These are phyloP conservation scores for Aegilops sharonensis DNA, from an alignment of 176 grass and related monocot genomes.

Conservation along the genomic window DNA sequence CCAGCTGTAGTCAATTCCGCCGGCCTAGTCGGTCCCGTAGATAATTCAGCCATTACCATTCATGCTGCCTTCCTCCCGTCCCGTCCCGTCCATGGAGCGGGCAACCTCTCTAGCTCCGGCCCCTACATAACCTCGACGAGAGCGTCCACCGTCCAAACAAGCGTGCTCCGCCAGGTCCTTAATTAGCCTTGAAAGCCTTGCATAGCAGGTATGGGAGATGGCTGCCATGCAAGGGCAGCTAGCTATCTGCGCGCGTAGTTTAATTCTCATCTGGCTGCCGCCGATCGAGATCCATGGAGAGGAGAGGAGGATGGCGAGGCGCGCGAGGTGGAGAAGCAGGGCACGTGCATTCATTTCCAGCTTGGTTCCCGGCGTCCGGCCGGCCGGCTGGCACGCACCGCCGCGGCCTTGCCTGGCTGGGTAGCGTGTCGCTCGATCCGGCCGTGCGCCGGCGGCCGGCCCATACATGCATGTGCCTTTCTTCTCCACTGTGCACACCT, in stretches of 20 bases:
- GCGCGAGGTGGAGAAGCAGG: slow-evolving; percentile 68
- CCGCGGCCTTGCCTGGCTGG: neutral
- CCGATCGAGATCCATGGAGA: neutral
- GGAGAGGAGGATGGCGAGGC: slow-evolving; percentile 35
- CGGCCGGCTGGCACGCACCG: neutral
- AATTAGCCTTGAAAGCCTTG: neutral
- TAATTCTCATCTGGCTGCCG: neutral
- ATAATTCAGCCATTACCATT: neutral
- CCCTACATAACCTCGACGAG: neutral
- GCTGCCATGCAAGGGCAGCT: neutral
- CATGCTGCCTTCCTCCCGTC: neutral
- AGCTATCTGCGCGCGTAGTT: neutral
- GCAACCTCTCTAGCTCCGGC: neutral
- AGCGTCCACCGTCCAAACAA: neutral
- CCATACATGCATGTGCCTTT: slow-evolving; percentile 46
- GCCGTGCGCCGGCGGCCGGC: neutral
- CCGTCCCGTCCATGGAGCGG: neutral
- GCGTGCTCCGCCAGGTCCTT: neutral
- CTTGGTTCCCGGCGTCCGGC: neutral
- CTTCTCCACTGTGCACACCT: slow-evolving; percentile 56
- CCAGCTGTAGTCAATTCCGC: neutral
- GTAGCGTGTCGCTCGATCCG: neutral
- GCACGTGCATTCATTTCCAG: slow-evolving; percentile 38
- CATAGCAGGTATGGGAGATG: neutral
- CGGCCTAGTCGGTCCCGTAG: neutral